Base-by-base conservation (phyloP, 768 basidiomycete genomes). In the Rhodotorula taiwanensis region DNA sequence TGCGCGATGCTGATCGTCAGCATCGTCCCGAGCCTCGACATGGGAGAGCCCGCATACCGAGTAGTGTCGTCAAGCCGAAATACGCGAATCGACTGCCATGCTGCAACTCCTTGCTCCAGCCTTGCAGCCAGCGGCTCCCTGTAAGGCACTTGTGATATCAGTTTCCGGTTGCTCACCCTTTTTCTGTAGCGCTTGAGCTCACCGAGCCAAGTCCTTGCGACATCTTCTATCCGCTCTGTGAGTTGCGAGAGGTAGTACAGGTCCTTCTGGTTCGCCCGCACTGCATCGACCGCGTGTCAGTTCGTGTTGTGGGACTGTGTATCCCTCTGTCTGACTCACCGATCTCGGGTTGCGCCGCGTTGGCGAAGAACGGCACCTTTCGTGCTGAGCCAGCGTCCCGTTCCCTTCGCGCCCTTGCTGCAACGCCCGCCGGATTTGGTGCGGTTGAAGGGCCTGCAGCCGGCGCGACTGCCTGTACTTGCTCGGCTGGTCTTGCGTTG, bases 211-310 rank as follows among this genome's bases (percentile, higher is more conserved):
- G 62, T 60, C 34, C 69, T 23, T 14, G 53, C 34, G 10, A 72
- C 61, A 25, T 71, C 67, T 56, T 73, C 69, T 16, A 72, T 28
- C 45, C 66, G 64, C 27, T 72, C 67, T n/a, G 48, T 51, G 23
- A 73, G 66, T 48, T 69, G 60, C 16, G 57, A n/a, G 39, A 71
- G 62, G 45, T 73, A 73, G 62, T 72, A 73, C 2, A 72, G 64
- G 51, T 73, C 72, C 58, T 73, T 73, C 61, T 73, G 72, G 56
- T 69, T 69, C 27, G 72, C 71, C 14, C 72, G 69, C 28, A 73
- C 72, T 73, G 64, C 30, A 16, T 16, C 2, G 20, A 2, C 0
- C 5, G 11, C 0, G 3, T n/a, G 28, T 52, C 27, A 53, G 55
- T 27, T 13, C 4, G n/a, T n/a, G n/a, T n/a, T n/a, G n/a, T n/a